Base-by-base conservation (phyloP, 208 protist species). In the Wallacemonas sp. region DNA sequence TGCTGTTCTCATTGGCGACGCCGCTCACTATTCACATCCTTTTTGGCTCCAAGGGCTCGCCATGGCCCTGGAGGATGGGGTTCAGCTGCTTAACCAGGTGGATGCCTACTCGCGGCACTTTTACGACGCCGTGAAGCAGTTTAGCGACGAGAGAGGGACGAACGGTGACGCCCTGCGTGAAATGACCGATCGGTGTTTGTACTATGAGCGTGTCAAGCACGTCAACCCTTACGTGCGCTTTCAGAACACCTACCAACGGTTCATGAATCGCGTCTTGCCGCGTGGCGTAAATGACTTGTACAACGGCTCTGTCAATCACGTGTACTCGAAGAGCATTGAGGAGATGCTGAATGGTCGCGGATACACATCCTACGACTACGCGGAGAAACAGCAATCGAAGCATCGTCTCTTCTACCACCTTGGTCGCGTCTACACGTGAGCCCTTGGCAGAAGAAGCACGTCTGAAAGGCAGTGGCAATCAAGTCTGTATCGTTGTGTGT, bases 341-440 rank as follows among this genome's bases (percentile, higher is more conserved):
- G 66, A 77, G 3, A 96, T 96, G 91, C 68, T 94, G 12, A 94
- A 96, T 76, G 84, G 91, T 38, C 80, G 88, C 17, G 91, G 88
- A 19, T 96, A 96, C 77, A 91, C 91, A 41, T 92, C 84, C 28
- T 96, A 94, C 72, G 85, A 91, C 44, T 94, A 83, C 62, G 88
- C 82, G 22, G 91, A 96, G 51, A 90, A 94, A 68, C 91, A 96
- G 72, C 91, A 96, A 65, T 62, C 77, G 47, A 94, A 94, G 69
- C 91, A 96, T 62, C 62, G 75, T 8, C 56, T 70, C 15, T 94
- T 90, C 59, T 90, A 84, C 72, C 84, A 93, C 55, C 49, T 94
- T 28, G 86, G 87, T 11, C 82, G 86, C 30, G 66, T 96, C 17
- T 96, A 93, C 72, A 94, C 90, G 54, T 96, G 38, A 46, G 38